These are phyloP conservation scores for Acanthamoeba healyi DNA, from an alignment of 208 protist species.

Conservation along the genomic window DNA sequence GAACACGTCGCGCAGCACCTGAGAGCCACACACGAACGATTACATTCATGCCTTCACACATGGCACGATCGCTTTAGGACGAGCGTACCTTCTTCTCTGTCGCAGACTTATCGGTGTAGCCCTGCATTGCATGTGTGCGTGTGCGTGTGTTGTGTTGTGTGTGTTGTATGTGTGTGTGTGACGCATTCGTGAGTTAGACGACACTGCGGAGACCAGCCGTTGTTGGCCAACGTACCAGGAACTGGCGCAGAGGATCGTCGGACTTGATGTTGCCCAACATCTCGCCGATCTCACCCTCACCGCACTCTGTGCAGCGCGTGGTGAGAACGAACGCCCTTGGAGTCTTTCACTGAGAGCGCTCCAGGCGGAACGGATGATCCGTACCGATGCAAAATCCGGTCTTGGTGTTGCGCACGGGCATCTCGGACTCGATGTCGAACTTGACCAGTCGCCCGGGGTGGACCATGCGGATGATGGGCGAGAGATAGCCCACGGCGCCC, in stretches of 20 bases:
- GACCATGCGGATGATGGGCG: slow-evolving; percentile 32
- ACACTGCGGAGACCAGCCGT: no score
- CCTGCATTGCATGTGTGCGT: neutral
- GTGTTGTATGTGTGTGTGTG: no score
- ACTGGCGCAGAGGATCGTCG: slow-evolving; percentile 63
- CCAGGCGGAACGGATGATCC: neutral
- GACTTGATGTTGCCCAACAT: slow-evolving; percentile 74
- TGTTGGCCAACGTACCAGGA: neutral
- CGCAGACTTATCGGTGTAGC: slow-evolving; percentile 66
- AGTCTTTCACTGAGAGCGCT: neutral
- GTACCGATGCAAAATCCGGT: slow-evolving; percentile 76
- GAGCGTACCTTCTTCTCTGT: slow-evolving; percentile 73
- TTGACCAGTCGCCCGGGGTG: slow-evolving; percentile 59
- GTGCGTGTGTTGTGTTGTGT: neutral
- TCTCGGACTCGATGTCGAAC: slow-evolving; percentile 74
- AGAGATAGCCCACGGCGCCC: slow-evolving; percentile 81
- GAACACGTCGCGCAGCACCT: slow-evolving; percentile 78
- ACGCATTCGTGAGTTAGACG: no score
- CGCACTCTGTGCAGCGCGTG: slow-evolving; percentile 60
- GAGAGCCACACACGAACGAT: neutral
- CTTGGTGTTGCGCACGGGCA: slow-evolving; percentile 70
- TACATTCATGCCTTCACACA: neutral
- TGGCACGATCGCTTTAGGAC: neutral
- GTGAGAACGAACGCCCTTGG: neutral
- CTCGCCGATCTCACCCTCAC: slow-evolving; percentile 72